Conservation (phyloP, 768 basidiomycete genomes). For the Agrocybe pediades region DNA sequence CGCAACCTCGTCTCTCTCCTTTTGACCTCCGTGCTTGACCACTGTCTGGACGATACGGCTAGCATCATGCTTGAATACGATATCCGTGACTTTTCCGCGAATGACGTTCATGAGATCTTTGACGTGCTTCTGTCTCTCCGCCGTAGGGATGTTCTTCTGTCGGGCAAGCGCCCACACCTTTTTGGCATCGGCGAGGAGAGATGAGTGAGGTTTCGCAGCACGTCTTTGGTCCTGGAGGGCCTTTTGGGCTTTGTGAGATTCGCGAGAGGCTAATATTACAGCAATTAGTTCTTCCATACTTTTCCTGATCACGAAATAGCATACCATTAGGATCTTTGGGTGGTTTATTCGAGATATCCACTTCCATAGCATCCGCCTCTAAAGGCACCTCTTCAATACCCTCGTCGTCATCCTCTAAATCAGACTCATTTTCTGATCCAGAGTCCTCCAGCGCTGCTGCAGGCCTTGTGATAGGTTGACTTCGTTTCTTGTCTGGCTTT, state of each 20-base stretch:
- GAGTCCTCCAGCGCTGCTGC: constrained; percentile 32
- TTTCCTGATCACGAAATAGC: constrained; percentile 5
- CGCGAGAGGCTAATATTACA: constrained; percentile 50
- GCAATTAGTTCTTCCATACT: constrained; percentile 4
- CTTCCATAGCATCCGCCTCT: constrained; percentile 30
- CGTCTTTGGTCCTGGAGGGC: constrained; percentile 66
- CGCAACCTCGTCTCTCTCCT: constrained; percentile 80
- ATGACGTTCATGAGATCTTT: constrained; percentile 74
- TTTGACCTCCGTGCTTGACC: constrained; percentile 78
- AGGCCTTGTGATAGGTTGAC: constrained; percentile 53
- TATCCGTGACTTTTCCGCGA: constrained; percentile 80
- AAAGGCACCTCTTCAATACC: constrained; percentile 24
- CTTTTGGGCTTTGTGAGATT: constrained; percentile 75
- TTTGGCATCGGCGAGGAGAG: constrained; percentile 71
- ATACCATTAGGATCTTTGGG: constrained; percentile 65
- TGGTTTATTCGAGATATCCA: constrained; percentile 30
- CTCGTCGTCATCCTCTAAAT: constrained; percentile 33
- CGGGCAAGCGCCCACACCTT: constrained; percentile 75
- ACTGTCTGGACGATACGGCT: constrained; percentile 82
- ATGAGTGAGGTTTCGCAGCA: constrained; percentile 77
- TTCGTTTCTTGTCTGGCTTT: constrained; percentile 56
- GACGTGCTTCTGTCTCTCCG: constrained; percentile 77
- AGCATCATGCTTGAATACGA: constrained; percentile 91
- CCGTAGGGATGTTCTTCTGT: constrained; percentile 66
- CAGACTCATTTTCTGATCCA: constrained; percentile 39